phyloP scores from a whole-genome alignment of 225 moss, liverwort and hornwort genomes.

The Polytrichum formosum region DNA sequence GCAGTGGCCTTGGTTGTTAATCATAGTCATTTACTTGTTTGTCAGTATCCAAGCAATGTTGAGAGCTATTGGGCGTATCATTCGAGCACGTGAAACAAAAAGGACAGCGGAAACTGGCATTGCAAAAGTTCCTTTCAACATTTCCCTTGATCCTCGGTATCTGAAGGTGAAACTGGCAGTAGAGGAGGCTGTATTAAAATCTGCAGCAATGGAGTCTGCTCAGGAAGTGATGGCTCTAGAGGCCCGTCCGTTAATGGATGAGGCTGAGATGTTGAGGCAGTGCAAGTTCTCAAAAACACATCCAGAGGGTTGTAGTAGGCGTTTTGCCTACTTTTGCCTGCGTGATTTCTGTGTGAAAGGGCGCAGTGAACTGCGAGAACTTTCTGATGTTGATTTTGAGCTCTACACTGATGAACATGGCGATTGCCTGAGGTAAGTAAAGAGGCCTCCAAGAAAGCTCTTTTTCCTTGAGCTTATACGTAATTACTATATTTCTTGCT shows the following conservation, averaged over 20 bases:
- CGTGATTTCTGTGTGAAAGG: slow-evolving; percentile 34
- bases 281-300: slow-evolving; percentile 28
- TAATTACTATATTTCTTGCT: too few relatives aligned
- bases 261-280: slow-evolving; percentile 32
- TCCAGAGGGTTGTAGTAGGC: slow-evolving; percentile 28
- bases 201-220: slow-evolving; percentile 30
- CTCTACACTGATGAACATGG: slow-evolving; percentile 30
- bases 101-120: slow-evolving; percentile 29
- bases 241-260: slow-evolving; percentile 25
- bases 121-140: slow-evolving; percentile 35
- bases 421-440: slow-evolving; percentile 22
- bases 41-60: slow-evolving; percentile 39
- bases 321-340: slow-evolving; percentile 30
- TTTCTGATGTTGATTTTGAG: slow-evolving; percentile 33
- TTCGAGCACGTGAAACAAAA: slow-evolving; percentile 34
- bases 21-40: background rate
- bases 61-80: slow-evolving; percentile 38
- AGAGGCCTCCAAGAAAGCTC: too few relatives aligned
- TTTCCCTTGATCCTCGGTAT: slow-evolving; percentile 37
- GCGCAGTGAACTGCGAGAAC: slow-evolving; percentile 25
- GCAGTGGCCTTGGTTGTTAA: background rate
- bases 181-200: slow-evolving; percentile 35
- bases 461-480: too few relatives aligned
- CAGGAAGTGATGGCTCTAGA: slow-evolving; percentile 26
- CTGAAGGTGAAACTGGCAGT: slow-evolving; percentile 26